A percentile compares a stretch with the other conserved stretches of the same genome.
phyloP scores from a whole-genome alignment of 2,329 filamentous ascomycete species.

The Trichoderma harzianum region DNA sequence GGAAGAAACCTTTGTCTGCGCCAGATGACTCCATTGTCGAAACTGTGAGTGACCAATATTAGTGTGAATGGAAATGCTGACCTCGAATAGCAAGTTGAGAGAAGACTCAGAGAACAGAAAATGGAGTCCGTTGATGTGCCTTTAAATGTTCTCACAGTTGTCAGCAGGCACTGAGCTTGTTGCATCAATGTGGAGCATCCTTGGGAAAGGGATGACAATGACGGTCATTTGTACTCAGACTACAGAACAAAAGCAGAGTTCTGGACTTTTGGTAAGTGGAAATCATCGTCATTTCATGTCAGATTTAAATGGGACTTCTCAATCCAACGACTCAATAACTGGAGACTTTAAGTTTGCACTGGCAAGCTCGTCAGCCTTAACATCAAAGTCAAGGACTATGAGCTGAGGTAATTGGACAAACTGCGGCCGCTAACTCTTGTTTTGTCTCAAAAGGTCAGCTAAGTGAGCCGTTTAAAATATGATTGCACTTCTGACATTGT shows the following conservation, averaged over 20 bases:
- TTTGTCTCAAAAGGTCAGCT: not conserved
- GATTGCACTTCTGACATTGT: not conserved
- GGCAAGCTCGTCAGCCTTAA: not conserved
- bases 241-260: not conserved
- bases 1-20: conserved; percentile 53
- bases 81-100: not conserved
- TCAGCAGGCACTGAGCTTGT: too few relatives aligned
- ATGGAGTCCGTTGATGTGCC: not conserved
- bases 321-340: not conserved
- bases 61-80: not conserved
- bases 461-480: not conserved
- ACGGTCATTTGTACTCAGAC: not conserved
- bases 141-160: not conserved
- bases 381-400: not conserved
- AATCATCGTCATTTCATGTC: not conserved
- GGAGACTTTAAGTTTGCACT: not conserved
- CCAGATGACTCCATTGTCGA: conserved; percentile 42
- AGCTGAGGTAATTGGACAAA: not conserved
- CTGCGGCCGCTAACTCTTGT: not conserved
- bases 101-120: not conserved
- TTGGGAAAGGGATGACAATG: not conserved
- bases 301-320: not conserved
- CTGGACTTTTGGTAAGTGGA: not conserved
- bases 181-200: not conserved
- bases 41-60: not conserved